Base-by-base conservation (phyloP, 306 rosid species). In the Cicer cuneatum region DNA sequence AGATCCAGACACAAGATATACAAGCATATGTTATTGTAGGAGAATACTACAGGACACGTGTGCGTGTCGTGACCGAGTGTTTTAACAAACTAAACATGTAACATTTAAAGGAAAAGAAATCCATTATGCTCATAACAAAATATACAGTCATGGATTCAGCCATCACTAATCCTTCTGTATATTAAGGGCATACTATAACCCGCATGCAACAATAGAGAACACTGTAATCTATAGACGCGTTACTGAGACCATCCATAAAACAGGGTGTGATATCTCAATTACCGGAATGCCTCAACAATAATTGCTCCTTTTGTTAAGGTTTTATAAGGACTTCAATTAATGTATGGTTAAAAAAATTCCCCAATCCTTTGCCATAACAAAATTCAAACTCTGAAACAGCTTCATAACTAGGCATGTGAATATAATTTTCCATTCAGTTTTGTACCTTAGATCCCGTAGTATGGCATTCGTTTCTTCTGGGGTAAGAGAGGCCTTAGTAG, bases 381-480 rank as follows among this genome's bases (percentile, higher is more conserved):
- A 49, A 67, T 11, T 73, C 19, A 43, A 73, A 73, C 54, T 72
- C 52, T 35, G 43, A 37, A 56, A 48, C 64, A 73, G 51, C 51
- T 68, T 16, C 41, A 48, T 66, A 67, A 40, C 19, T 2, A 42
- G 12, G 10, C 29, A n/a, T 41, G 51, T 43, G 24, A 52, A 61
- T 53, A 37, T 45, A 71, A 68, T 73, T 64, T 39, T 52, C 59
- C 15, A 8, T 46, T 69, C 62, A 46, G 57, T 47, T 77, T 68
- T 72, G 16, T 87, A 94, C 99, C 99, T 92, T 83, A 94, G 87
- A 69, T 94, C 97, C 80, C 90, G 97, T 74, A 92, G 96, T 72
- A 87, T 92, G 67, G 86, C 95, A 78, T 89, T 94, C 69, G 89
- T 33, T 85, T 94, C 81, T 81, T 89, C 97, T 60, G 96, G 96